These are phyloP conservation scores for Centaurea solstitialis DNA, from an alignment of 129 eudicot species.

Conservation along the genomic window DNA sequence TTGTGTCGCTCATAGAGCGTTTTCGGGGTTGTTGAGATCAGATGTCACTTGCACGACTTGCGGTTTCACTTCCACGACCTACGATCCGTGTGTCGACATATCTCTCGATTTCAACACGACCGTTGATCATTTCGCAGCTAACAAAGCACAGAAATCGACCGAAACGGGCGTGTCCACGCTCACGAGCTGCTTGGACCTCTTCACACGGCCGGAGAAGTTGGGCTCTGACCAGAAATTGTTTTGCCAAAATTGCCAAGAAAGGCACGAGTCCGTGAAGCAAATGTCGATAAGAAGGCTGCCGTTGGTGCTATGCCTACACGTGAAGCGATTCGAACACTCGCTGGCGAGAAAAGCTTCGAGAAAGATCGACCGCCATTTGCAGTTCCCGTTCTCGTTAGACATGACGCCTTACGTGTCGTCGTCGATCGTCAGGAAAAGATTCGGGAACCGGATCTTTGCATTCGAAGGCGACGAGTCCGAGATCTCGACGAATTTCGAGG, in stretches of 20 bases:
- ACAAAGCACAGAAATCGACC: constrained; percentile 51
- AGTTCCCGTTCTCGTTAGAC: constrained; percentile 74
- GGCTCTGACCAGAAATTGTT: constrained; percentile 64
- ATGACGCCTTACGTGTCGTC: constrained; percentile 72
- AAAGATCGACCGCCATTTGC: constrained; percentile 61
- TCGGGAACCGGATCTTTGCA: constrained; percentile 65
- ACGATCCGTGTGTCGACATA: constrained; percentile 70
- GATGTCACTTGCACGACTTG: constrained; percentile 72
- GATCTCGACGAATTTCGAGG: constrained; percentile 55
- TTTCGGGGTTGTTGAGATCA: constrained; percentile 71
- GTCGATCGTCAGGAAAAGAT: constrained; percentile 55
- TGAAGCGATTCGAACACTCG: constrained; percentile 74
- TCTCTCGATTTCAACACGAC: constrained; percentile 60
- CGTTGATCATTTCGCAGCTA: constrained; percentile 22
- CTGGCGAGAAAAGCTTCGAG: constrained; percentile 49
- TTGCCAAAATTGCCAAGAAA: constrained; percentile 57
- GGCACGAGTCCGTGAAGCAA: constrained; percentile 61
- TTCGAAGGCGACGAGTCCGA: constrained; percentile 67
- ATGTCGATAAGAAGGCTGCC: constrained; percentile 71
- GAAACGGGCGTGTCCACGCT: constrained; percentile 44
- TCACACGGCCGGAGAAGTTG: constrained; percentile 68
- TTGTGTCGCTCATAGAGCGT: constrained; percentile 68
- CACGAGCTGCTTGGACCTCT: constrained; percentile 63
- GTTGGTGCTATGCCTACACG: constrained; percentile 57
- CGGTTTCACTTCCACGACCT: constrained; percentile 72